Percentiles rank a stretch among this genome's conserved stretches.
These are phyloP conservation scores for Cladosporium sp. DNA, from an alignment of 2,329 filamentous ascomycete genomes.

Conservation along the genomic window DNA sequence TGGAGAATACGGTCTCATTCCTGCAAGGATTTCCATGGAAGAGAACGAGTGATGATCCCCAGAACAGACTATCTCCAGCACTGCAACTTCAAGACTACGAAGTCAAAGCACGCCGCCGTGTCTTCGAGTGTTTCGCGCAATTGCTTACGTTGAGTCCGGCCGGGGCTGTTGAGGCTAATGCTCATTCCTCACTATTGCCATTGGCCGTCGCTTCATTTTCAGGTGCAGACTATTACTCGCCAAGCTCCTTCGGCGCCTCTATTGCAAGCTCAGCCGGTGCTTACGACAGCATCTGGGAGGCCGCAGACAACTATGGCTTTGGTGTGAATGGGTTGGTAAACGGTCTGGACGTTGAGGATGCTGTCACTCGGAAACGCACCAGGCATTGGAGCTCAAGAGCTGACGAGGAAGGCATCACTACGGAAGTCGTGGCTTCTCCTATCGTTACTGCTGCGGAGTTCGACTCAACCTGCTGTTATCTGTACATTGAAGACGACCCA, in stretches of 20 bases:
- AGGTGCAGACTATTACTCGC: constrained; percentile 83
- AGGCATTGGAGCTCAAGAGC: constrained; percentile 43
- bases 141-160: constrained; percentile 84
- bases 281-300: constrained; percentile 94
- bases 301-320: constrained; percentile 91
- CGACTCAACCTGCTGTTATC: constrained; percentile 80
- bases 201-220: constrained; percentile 89
- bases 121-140: constrained; percentile 92
- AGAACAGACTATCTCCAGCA: constrained; percentile 78
- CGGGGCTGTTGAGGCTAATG: constrained; percentile 78
- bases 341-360: constrained; percentile 70
- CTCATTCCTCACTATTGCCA: constrained; percentile 89
- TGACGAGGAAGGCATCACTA: constrained; percentile 65
- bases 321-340: constrained; percentile 83
- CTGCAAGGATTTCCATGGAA: constrained; percentile 79
- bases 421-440: constrained; percentile 57
- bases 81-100: constrained; percentile 88
- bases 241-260: constrained; percentile 81
- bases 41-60: constrained; percentile 82
- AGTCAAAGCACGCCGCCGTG: constrained; percentile 87
- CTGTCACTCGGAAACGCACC: constrained; percentile 65
- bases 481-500: constrained; percentile 52
- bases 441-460: constrained; percentile 84
- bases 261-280: constrained; percentile 87
- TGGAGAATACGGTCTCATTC: constrained; percentile 91